phyloP scores from a whole-genome alignment of 176 grass and related monocot genomes.

The Zoysia japonica region DNA sequence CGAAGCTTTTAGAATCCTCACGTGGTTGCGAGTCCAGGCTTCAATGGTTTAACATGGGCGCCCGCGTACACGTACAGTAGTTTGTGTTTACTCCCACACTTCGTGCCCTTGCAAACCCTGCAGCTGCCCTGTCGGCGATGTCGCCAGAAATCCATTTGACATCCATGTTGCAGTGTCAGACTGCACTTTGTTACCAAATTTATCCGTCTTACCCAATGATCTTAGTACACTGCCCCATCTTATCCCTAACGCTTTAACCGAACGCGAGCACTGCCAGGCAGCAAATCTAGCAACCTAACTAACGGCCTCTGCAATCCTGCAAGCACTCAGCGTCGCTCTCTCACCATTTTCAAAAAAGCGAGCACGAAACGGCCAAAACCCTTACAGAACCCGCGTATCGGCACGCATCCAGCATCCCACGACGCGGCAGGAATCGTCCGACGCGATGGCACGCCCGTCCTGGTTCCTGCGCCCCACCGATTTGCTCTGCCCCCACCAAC shows the following conservation, averaged over 20 bases:
- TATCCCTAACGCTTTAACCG: not conserved
- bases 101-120: too few relatives aligned
- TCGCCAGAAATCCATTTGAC: too few relatives aligned
- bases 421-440: slow-evolving; percentile 21
- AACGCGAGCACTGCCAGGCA: too few relatives aligned
- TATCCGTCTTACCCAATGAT: too few relatives aligned
- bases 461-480: slow-evolving; percentile 22
- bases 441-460: slow-evolving; percentile 6
- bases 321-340: too few relatives aligned
- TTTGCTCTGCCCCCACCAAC: slow-evolving; percentile 5
- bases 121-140: too few relatives aligned
- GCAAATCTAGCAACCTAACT: too few relatives aligned
- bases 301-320: too few relatives aligned
- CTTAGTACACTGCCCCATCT: not conserved
- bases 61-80: not conserved
- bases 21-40: not conserved
- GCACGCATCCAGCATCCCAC: not conserved
- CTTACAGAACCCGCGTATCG: not conserved
- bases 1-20: not conserved
- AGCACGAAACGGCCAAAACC: not conserved
- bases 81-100: not conserved
- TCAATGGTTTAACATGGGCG: not conserved
- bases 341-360: too few relatives aligned
- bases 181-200: not conserved
- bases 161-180: slow-evolving; percentile 7